Base-by-base conservation (phyloP, 768 basidiomycete genomes). In the Boletus subcaerulescens region DNA sequence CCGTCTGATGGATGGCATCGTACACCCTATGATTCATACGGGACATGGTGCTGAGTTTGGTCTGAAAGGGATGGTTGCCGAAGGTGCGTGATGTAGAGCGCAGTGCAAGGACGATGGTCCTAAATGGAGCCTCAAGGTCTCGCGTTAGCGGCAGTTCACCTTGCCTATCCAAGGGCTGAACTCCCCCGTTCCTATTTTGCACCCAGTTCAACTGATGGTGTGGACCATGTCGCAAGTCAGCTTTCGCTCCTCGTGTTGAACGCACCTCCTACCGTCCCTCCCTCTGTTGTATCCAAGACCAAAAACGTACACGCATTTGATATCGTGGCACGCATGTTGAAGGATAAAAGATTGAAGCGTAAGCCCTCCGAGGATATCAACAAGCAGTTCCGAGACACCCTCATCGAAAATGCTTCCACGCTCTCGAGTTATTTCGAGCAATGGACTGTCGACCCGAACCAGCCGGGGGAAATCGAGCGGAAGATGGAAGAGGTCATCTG, bases 401-500 rank as follows among this genome's bases (percentile, higher is more conserved):
- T 63, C 12, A 4, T 2, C 1, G 46, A 63, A 11, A 46, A 55
- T 24, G 31, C 38, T 3, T 31, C 48, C 0, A 20, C 13, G 0
- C n/a, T 71, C 31, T 38, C 20, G 45, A 49, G 49, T 22, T 31
- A 72, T 42, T 75, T 71, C 13, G 67, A 67, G 11, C 59, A 74
- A 40, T 84, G 82, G 82, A 74, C 64, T 3, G 46, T 77, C 22
- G 69, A 80, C 49, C 55, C 67, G 38, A 53, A 57, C 35, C 56
- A 72, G 51, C 58, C 73, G 42, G 57, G 71, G 26, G 72, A 76
- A 57, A 60, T 83, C 8, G 73, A 76, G n/a, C 65, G 72, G 15
- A 88, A 86, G 66, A 73, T 85, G 22, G 83, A 84, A 58, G 87
- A 90, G 61, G 61, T 89, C 5, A 63, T 72, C 4, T 89, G 85